Percentiles rank a stretch among this genome's conserved stretches.
Evolutionary conservation across 495 filamentous ascomycete species (phyloP).

Genomic region (Aspergillus campestris): DNA sequence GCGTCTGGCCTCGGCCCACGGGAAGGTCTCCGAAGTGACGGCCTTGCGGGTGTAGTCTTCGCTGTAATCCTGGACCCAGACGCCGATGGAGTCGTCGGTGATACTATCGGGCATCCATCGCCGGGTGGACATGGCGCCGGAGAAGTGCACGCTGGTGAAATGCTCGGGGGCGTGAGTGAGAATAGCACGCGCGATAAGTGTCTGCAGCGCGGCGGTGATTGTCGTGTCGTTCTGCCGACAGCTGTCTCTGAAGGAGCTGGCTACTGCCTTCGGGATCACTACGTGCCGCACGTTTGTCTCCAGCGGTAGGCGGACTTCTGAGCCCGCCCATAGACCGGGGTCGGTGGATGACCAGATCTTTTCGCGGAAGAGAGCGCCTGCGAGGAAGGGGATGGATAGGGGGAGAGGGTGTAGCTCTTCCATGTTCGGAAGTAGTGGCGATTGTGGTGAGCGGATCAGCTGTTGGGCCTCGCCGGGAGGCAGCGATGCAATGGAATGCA

Average conservation of each 20-base stretch:
- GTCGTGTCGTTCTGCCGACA: slow-evolving; percentile 28
- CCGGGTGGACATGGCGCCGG: slow-evolving; percentile 24
- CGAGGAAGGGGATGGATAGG: slow-evolving; percentile 18
- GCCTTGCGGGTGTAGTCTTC: slow-evolving; percentile 11
- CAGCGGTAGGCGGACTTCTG: slow-evolving; percentile 12
- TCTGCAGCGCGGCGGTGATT: slow-evolving; percentile 28
- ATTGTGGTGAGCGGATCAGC: slow-evolving; percentile 17
- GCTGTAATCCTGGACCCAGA: slow-evolving; percentile 22
- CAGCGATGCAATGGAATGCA: slow-evolving; percentile 8
- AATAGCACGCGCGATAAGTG: slow-evolving; percentile 23
- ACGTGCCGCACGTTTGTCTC: slow-evolving; percentile 14
- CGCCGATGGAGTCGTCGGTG: slow-evolving; percentile 30
- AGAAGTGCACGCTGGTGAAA: slow-evolving; percentile 14
- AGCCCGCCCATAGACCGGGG: slow-evolving; percentile 18
- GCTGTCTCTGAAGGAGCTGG: slow-evolving; percentile 10
- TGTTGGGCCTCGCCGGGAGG: slow-evolving; percentile 11
- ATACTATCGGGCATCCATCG: slow-evolving; percentile 26
- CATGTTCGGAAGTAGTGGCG: slow-evolving; percentile 22
- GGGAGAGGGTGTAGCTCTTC: slow-evolving; percentile 18
- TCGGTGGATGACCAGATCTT: slow-evolving; percentile 16
- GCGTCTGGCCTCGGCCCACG: slow-evolving; percentile 31
- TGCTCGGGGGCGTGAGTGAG: slow-evolving; percentile 21
- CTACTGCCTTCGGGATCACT: slow-evolving; percentile 12
- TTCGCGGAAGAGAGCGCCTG: slow-evolving; percentile 18
- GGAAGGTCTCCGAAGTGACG: slow-evolving; percentile 10